Percentiles rank a stretch among this genome's conserved stretches.
These are phyloP conservation scores for Monosporascus sp. DNA, from an alignment of 2,329 filamentous ascomycete species.

Conservation along the genomic window DNA sequence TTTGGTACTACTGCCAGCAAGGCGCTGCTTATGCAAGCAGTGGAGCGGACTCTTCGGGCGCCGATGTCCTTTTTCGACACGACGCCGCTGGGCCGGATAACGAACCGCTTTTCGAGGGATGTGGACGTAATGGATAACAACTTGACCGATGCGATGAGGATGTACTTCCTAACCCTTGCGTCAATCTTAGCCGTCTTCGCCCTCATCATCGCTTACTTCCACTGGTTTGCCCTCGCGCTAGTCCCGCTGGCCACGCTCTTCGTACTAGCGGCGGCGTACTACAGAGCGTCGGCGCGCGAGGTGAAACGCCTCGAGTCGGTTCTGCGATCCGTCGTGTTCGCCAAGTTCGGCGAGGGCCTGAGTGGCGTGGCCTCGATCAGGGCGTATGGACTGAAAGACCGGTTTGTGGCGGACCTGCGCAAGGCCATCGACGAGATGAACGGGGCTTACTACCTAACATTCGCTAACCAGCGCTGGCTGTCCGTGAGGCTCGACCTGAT, in stretches of 20 bases:
- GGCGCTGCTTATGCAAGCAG: slow-evolving; percentile 73
- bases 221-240: slow-evolving; percentile 69
- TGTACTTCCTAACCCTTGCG: slow-evolving; percentile 82
- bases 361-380: slow-evolving; percentile 80
- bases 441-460: slow-evolving; percentile 89
- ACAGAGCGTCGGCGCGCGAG: slow-evolving; percentile 85
- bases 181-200: slow-evolving; percentile 81
- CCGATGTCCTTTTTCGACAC: slow-evolving; percentile 96
- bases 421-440: slow-evolving; percentile 86
- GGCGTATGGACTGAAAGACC: slow-evolving; percentile 76
- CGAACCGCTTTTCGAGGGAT: slow-evolving; percentile 92
- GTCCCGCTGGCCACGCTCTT: slow-evolving; percentile 69
- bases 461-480: slow-evolving; percentile 92
- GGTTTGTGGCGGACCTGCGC: slow-evolving; percentile 67
- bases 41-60: slow-evolving; percentile 67
- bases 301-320: slow-evolving; percentile 92
- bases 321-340: slow-evolving; percentile 81
- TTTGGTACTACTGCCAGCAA: slow-evolving; percentile 79
- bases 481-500: slow-evolving; percentile 80
- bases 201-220: slow-evolving; percentile 91
- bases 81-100: slow-evolving; percentile 89
- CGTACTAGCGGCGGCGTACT: slow-evolving; percentile 78
- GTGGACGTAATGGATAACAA: slow-evolving; percentile 97
- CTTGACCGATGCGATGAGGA: slow-evolving; percentile 81
- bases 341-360: slow-evolving; percentile 86